Percentiles rank a stretch among this genome's conserved stretches.
phyloP scores from a whole-genome alignment of 768 basidiomycete genomes.

The Tricholoma sp. region DNA sequence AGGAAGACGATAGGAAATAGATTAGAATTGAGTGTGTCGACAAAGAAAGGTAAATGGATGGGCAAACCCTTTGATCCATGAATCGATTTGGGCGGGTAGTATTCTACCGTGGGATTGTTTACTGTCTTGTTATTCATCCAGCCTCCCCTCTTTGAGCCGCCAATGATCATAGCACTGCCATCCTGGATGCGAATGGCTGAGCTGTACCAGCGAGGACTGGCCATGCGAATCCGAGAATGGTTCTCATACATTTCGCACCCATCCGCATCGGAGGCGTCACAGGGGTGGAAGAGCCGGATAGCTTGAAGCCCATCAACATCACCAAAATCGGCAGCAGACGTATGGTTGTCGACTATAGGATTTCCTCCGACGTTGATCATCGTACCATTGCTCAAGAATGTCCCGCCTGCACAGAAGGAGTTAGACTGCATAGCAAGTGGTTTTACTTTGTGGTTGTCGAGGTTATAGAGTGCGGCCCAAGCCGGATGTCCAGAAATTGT shows the following conservation, averaged over 20 bases:
- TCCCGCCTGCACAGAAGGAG: constrained; percentile 83
- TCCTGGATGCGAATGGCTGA: constrained; percentile 65
- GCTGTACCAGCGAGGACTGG: constrained; percentile 78
- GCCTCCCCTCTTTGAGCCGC: constrained; percentile 75
- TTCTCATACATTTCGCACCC: constrained; percentile 63
- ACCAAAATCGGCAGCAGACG: constrained; percentile 69
- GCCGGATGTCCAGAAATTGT: constrained; percentile 71
- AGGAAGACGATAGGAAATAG: constrained; percentile 74
- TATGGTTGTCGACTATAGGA: constrained; percentile 61
- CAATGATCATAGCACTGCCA: constrained; percentile 81
- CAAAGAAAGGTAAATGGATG: constrained; percentile 56
- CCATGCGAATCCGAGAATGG: constrained; percentile 60
- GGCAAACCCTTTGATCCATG: constrained; percentile 64
- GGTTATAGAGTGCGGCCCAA: constrained; percentile 73
- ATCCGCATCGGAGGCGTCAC: constrained; percentile 40
- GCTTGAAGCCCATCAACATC: constrained; percentile 71
- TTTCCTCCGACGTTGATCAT: constrained; percentile 79
- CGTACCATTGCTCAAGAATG: constrained; percentile 73
- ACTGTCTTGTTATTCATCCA: constrained; percentile 82
- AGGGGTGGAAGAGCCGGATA: constrained; percentile 68
- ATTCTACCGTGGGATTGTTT: constrained; percentile 81
- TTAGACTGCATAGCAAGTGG: constrained; percentile 69
- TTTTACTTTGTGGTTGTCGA: constrained; percentile 54
- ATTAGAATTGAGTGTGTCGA: constrained; percentile 74
- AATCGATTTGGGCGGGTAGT: constrained; percentile 75